Evolutionary conservation across 106 monocot genomes (phyloP).

Genomic region (Dioscorea alata): DNA sequence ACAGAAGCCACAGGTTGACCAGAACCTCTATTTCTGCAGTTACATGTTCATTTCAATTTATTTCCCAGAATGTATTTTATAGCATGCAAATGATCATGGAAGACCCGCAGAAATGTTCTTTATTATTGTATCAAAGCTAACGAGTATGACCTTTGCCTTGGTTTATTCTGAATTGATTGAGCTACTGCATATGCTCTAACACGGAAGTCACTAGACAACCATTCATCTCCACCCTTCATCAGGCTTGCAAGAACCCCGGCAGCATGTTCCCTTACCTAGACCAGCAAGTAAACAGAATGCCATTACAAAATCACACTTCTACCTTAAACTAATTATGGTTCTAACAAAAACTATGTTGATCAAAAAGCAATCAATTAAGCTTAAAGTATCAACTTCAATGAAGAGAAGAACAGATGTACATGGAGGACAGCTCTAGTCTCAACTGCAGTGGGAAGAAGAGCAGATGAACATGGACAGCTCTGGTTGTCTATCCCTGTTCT

Average conservation of each 20-base stretch:
- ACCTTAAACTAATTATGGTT: too few species aligned
- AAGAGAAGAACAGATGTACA: too few species aligned
- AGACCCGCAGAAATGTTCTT: too few species aligned
- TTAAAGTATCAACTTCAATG: too few species aligned
- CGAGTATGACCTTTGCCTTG: constrained; percentile 49
- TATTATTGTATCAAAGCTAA: background rate
- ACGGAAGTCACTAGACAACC: constrained; percentile 59
- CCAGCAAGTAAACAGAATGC: background rate
- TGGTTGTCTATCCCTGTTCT: too few species aligned
- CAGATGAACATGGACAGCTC: too few species aligned
- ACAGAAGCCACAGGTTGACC: constrained; percentile 54
- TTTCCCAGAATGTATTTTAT: background rate
- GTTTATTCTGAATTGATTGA: constrained; percentile 34
- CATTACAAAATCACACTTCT: too few species aligned
- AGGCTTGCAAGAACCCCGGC: constrained; percentile 89
- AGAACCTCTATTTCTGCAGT: constrained; percentile 54
- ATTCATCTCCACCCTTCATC: constrained; percentile 82
- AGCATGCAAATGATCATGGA: background rate
- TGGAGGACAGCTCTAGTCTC: too few species aligned
- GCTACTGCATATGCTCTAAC: constrained; percentile 65
- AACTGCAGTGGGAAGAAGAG: too few species aligned
- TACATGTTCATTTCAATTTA: background rate
- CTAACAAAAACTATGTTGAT: too few species aligned
- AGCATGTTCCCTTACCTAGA: constrained; percentile 87
- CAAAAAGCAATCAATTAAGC: too few species aligned